Percentiles rank a stretch among this genome's conserved stretches.
These are phyloP conservation scores for Psilocybe sp. DNA, from an alignment of 768 basidiomycete species.

Conservation along the genomic window DNA sequence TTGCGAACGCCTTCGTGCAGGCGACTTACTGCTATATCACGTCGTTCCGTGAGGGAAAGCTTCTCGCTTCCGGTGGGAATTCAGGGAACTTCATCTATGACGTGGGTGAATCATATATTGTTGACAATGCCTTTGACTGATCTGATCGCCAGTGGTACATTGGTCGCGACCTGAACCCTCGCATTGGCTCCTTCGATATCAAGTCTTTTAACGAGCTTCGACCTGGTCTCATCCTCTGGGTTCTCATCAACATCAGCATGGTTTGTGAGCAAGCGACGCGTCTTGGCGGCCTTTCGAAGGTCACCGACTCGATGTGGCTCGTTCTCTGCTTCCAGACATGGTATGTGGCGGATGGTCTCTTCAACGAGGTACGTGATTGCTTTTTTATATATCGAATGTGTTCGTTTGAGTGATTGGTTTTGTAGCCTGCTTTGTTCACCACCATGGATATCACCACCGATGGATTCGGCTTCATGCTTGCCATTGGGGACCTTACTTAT, in stretches of 20 bases:
- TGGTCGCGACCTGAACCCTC: constrained; percentile 92
- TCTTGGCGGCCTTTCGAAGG: constrained; percentile 57
- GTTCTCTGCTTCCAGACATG: constrained; percentile 81
- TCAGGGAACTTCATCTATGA: constrained; percentile 86
- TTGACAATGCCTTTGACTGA: background rate
- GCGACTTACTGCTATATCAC: constrained; percentile 64
- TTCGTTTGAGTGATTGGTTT: background rate
- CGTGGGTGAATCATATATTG: constrained; percentile 44
- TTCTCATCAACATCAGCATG: constrained; percentile 86
- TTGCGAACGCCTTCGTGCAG: constrained; percentile 77
- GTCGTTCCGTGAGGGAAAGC: constrained; percentile 66
- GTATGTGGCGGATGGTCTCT: constrained; percentile 85
- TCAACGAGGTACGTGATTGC: constrained; percentile 69
- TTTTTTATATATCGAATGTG: background rate
- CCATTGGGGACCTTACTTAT: constrained; percentile 89
- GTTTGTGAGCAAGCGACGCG: constrained; percentile 87
- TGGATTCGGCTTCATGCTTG: constrained; percentile 98
- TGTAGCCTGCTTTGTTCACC: constrained; percentile 81
- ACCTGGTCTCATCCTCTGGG: constrained; percentile 91
- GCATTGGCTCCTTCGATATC: constrained; percentile 65
- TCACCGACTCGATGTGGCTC: constrained; percentile 92
- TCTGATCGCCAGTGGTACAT: constrained; percentile 70
- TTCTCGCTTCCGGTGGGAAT: constrained; percentile 93
- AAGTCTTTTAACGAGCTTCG: constrained; percentile 83
- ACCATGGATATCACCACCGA: constrained; percentile 98